These are phyloP conservation scores for Candida frijolesensis DNA, from an alignment of 1,139 yeast species.

Conservation along the genomic window DNA sequence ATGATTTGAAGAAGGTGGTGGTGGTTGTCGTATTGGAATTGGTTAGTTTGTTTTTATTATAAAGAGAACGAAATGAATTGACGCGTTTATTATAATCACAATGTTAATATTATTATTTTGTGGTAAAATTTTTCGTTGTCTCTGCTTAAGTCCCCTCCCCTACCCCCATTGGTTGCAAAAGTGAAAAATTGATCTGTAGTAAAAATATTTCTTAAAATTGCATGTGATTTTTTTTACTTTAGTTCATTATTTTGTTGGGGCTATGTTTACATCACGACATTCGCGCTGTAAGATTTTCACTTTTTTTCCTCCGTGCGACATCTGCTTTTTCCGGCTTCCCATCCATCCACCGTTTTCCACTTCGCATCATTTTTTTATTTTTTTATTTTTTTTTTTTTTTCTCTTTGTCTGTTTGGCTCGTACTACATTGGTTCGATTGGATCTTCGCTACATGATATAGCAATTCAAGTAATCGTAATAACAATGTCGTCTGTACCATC, in stretches of 20 bases:
- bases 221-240: not conserved
- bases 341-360: not conserved
- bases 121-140: no score
- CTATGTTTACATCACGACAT: not conserved
- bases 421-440: not conserved
- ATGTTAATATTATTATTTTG: not conserved
- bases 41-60: slow-evolving; percentile 1
- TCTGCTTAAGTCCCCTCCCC: no score
- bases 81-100: not conserved
- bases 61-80: not conserved
- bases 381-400: not conserved
- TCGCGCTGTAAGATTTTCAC: not conserved
- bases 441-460: not conserved
- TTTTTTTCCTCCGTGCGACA: not conserved
- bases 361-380: not conserved
- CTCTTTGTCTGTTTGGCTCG: not conserved
- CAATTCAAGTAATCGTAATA: not conserved
- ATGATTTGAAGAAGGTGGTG: not conserved
- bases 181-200: not conserved
- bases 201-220: not conserved
- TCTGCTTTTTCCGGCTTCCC: not conserved
- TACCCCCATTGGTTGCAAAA: not conserved
- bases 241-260: not conserved
- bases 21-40: not conserved
- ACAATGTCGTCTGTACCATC: slow-evolving; percentile 3